Percentiles rank a stretch among this genome's conserved stretches.
Conservation (phyloP, 1,284 basidiomycete species). For the Schizophyllum commune region DNA sequence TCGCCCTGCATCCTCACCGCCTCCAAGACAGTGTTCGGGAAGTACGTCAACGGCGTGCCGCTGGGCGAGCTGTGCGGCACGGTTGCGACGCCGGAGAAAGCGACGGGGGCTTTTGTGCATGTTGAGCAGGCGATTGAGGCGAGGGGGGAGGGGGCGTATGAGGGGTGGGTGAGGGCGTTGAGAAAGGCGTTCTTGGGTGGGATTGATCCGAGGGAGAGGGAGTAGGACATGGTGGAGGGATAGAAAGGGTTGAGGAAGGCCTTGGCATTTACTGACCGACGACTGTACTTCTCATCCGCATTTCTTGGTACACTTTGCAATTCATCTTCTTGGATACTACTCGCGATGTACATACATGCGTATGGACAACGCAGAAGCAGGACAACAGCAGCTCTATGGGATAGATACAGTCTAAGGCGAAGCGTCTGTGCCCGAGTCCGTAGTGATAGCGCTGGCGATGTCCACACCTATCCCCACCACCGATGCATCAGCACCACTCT, state of each 20-base stretch:
- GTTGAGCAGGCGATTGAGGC: constrained; percentile 29
- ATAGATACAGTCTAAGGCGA: not conserved
- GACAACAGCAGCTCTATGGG: not conserved
- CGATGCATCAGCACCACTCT: too few relatives aligned
- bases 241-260: not conserved
- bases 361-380: not conserved
- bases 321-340: not conserved
- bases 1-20: constrained; percentile 31
- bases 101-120: constrained; percentile 33
- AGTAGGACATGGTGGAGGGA: not conserved
- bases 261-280: not conserved
- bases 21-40: constrained; percentile 35
- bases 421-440: not conserved
- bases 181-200: constrained; percentile 19
- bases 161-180: constrained; percentile 27
- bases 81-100: constrained; percentile 17
- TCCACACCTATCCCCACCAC: not conserved
- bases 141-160: constrained; percentile 18
- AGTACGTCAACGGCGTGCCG: constrained; percentile 30
- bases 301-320: not conserved
- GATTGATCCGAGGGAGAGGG: not conserved
- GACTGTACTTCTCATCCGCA: not conserved
- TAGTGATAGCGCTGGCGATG: not conserved
- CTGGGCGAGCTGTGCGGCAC: constrained; percentile 23
- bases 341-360: not conserved